Conservation (phyloP, 371 early-diverging fungal genomes). For the Apophysomyces trapeziformis region DNA sequence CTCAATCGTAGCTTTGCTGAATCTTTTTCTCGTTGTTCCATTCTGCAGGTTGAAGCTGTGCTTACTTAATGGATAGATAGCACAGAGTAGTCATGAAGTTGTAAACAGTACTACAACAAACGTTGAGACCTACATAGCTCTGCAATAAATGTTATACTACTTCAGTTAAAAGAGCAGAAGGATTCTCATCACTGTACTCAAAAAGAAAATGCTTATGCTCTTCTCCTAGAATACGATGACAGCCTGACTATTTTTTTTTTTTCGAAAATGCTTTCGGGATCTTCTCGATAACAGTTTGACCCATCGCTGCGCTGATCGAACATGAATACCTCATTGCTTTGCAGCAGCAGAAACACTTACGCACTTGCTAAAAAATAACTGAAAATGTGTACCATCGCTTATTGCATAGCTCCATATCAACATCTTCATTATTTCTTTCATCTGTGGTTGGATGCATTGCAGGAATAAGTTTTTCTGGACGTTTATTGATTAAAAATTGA, state of each 20-base stretch:
- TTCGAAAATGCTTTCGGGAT: conserved; percentile 25
- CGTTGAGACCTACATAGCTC: conserved; percentile 17
- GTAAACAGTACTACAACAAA: conserved; percentile 15
- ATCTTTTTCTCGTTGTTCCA: conserved; percentile 2
- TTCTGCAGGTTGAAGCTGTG: conserved; percentile 14
- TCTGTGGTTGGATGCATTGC: not conserved
- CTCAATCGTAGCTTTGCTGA: conserved; percentile 13
- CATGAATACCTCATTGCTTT: conserved; percentile 2
- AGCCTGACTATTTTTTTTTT: conserved; percentile 5
- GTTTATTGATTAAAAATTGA: not conserved
- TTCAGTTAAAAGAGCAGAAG: conserved; percentile 19
- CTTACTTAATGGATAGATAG: conserved; percentile 18
- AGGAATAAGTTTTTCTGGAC: not conserved
- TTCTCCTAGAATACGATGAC: too few species aligned
- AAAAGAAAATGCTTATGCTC: conserved; percentile 16
- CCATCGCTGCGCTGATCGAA: conserved; percentile 20
- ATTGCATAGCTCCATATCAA: conserved; percentile 14
- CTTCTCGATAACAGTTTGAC: conserved; percentile 19
- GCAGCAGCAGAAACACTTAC: conserved; percentile 20
- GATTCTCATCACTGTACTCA: conserved; percentile 20
- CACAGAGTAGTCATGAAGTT: conserved; percentile 16
- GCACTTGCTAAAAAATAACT: conserved; percentile 15
- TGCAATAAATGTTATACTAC: conserved; percentile 16
- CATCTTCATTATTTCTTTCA: conserved; percentile 6
- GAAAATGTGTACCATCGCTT: conserved; percentile 18